These are phyloP conservation scores for Podospora conica DNA, from an alignment of 495 filamentous ascomycete species.

Conservation along the genomic window DNA sequence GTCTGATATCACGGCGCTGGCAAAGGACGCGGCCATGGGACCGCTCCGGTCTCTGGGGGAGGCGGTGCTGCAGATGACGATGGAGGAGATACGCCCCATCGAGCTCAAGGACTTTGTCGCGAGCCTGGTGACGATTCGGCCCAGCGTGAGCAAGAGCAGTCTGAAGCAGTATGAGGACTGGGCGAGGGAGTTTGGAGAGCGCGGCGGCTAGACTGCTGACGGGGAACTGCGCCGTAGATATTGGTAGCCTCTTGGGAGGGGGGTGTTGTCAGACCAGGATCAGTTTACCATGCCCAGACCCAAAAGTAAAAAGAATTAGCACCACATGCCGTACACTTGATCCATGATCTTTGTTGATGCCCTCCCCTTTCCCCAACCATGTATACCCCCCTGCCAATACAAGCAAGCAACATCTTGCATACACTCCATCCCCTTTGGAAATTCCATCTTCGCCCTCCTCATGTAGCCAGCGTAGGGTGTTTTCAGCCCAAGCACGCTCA, in stretches of 20 bases:
- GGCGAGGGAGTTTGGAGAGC: slow-evolving; percentile 87
- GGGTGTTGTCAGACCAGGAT: neutral
- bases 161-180: slow-evolving; percentile 87
- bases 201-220: slow-evolving; percentile 61
- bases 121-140: slow-evolving; percentile 78
- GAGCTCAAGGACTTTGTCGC: slow-evolving; percentile 75
- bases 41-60: slow-evolving; percentile 89
- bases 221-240: neutral
- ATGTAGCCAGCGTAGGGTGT: too few relatives aligned
- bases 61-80: slow-evolving; percentile 78
- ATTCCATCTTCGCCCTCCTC: too few relatives aligned
- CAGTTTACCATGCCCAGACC: neutral
- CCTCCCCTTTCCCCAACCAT: too few relatives aligned
- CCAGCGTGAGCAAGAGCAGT: slow-evolving; percentile 81
- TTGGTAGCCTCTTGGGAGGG: neutral
- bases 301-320: neutral
- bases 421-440: too few relatives aligned
- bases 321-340: neutral
- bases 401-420: too few relatives aligned
- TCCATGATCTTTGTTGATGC: too few relatives aligned
- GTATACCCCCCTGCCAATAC: too few relatives aligned
- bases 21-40: slow-evolving; percentile 98
- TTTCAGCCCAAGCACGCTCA: too few relatives aligned
- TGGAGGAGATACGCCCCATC: slow-evolving; percentile 91
- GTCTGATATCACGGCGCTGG: slow-evolving; percentile 93